Conservation (phyloP, 2,329 filamentous ascomycete species). For the Fusarium illudens region DNA sequence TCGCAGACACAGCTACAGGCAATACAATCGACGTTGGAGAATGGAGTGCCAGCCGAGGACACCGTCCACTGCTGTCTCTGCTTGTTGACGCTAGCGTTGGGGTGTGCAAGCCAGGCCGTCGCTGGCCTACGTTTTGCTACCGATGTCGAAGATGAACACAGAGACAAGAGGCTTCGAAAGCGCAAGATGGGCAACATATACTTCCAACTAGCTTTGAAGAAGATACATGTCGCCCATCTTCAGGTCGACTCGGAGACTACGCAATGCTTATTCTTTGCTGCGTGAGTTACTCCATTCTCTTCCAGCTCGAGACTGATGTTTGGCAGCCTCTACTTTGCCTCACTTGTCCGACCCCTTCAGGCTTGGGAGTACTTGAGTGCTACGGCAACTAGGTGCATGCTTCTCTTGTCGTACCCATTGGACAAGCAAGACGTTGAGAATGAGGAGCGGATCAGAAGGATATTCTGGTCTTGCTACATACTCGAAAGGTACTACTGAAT, state of each 20-base stretch:
- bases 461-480: slow-evolving; percentile 65
- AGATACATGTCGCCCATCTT: slow-evolving; percentile 56
- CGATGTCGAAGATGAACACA: slow-evolving; percentile 37
- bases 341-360: slow-evolving; percentile 58
- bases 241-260: slow-evolving; percentile 56
- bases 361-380: slow-evolving; percentile 62
- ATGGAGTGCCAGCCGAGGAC: slow-evolving; percentile 49
- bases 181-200: slow-evolving; percentile 53
- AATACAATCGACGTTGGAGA: slow-evolving; percentile 45
- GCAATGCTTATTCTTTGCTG: slow-evolving; percentile 60
- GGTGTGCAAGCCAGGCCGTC: slow-evolving; percentile 55
- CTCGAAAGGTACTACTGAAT: slow-evolving; percentile 53
- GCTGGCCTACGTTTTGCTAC: slow-evolving; percentile 38
- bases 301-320: fast-evolving
- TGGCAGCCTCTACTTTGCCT: slow-evolving; percentile 57
- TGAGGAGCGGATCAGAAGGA: slow-evolving; percentile 57
- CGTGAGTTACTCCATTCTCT: slow-evolving; percentile 45
- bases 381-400: slow-evolving; percentile 58
- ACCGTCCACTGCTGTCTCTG: slow-evolving; percentile 53
- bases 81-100: slow-evolving; percentile 57
- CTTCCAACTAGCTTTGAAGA: slow-evolving; percentile 57
- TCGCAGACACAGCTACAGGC: slow-evolving; percentile 50
- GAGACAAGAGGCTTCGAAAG: slow-evolving; percentile 43
- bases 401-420: slow-evolving; percentile 56
- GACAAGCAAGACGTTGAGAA: slow-evolving; percentile 49